phyloP scores from a whole-genome alignment of 352 stramenopile genomes.

The Aphanomyces stellatus region DNA sequence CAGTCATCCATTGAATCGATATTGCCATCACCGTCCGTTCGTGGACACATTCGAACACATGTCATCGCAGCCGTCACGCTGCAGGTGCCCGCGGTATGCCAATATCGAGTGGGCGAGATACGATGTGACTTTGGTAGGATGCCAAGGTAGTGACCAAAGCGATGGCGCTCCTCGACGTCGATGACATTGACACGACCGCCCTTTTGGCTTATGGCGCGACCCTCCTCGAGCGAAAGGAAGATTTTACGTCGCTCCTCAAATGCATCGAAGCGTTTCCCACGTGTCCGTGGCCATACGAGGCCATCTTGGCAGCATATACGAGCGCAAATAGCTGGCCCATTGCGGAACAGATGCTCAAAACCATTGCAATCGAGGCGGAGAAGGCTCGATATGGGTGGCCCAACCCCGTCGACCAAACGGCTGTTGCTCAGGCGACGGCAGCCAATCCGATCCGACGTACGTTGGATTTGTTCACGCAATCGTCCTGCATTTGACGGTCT shows the following conservation, averaged over 20 bases:
- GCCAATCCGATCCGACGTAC: not conserved
- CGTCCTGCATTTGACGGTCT: not conserved
- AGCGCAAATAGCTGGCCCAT: not conserved
- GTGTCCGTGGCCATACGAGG: not conserved
- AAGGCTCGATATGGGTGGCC: too few relatives aligned
- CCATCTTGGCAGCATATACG: not conserved
- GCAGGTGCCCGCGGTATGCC: too few relatives aligned
- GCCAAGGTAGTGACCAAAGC: conserved; percentile 13
- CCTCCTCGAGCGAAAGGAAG: not conserved
- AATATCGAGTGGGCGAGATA: too few relatives aligned
- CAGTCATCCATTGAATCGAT: too few relatives aligned
- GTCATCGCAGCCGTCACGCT: too few relatives aligned
- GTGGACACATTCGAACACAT: not conserved
- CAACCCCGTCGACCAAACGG: too few relatives aligned
- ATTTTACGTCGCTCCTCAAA: not conserved
- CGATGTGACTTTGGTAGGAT: not conserved
- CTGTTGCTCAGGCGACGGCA: too few relatives aligned
- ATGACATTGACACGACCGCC: not conserved
- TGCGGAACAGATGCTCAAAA: conserved; percentile 3
- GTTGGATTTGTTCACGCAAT: not conserved
- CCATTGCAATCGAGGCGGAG: too few relatives aligned
- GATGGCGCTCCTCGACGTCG: not conserved
- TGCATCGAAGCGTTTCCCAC: not conserved
- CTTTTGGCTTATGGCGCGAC: not conserved
- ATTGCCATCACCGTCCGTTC: not conserved